Base-by-base conservation (phyloP, 2,329 filamentous ascomycete species). In the Harringtonia lauricola region DNA sequence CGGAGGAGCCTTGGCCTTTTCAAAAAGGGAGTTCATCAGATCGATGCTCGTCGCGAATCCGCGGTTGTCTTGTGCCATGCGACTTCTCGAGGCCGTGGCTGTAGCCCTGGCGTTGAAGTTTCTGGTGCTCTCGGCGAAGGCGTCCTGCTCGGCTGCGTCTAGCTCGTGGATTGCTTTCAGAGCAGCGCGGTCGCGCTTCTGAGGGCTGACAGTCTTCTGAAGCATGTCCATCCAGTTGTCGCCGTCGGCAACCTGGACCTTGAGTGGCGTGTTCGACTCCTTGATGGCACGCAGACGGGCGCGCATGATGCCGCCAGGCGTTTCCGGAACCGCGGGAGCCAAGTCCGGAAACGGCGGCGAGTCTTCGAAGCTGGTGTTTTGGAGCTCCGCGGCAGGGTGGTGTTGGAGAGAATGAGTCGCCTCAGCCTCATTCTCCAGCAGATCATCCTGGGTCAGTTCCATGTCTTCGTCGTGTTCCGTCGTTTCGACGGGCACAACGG, bases 161-260 rank as follows among this genome's bases (percentile, higher is more conserved):
- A 43, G 64, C 65, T 82, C 67, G 71, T 81, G 64, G 64, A 74
- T 56, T 22, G 70, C 72, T 54, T 70, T 72, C 34, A 81, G 71
- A 29, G 92, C 68, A 24, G 81, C 82, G 47, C 90, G 85, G 65
- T 95, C 85, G 56, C 92, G 83, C 67, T 96, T 96, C 57, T 86
- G 81, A 7, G 92, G 90, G 56, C 87, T 95, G 53, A 96, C 87
- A 7, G 92, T 96, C 52, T 88, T 88, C 60, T 88, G 86, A 50
- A 98, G 72, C 67, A 95, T 89, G 54, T 92, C 84, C 53, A 88
- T 83, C 92, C 92, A 98, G 59, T 95, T 84, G 47, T 89, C 86
- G 43, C 82, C 85, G 50, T 76, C 73, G 30, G 75, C 68, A 47
- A 83, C 74, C 50, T 79, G 74, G 42, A 77, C 65, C 51, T 71